Percentiles rank a stretch among this genome's conserved stretches.
Evolutionary conservation across 305 asterid genomes (phyloP).

Genomic region (Solanum chacoense): DNA sequence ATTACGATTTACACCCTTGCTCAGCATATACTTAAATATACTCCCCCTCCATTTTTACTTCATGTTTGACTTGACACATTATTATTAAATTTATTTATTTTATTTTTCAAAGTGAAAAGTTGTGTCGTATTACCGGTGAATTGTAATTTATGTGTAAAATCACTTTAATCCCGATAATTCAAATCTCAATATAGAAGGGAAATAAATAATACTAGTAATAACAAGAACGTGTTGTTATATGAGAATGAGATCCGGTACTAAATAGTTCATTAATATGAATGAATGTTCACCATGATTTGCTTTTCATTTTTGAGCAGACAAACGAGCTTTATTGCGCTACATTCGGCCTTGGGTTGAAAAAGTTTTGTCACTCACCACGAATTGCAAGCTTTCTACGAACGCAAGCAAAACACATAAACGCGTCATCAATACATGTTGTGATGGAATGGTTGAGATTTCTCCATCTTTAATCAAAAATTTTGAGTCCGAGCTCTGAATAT

Average conservation of each 20-base stretch:
- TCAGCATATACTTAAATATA: not conserved
- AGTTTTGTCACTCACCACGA: not conserved
- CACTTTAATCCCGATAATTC: not conserved
- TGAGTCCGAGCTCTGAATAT: not conserved
- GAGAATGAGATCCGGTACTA: not conserved
- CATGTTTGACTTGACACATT: not conserved
- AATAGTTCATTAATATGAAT: not conserved
- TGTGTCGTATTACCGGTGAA: not conserved
- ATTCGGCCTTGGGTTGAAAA: not conserved
- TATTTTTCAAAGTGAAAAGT: not conserved
- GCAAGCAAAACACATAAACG: not conserved
- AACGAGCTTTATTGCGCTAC: not conserved
- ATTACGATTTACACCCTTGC: not conserved
- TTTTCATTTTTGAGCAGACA: not conserved
- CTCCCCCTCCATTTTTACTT: not conserved
- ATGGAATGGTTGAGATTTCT: not conserved
- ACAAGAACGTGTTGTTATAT: not conserved
- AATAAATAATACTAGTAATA: not conserved
- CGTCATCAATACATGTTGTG: not conserved
- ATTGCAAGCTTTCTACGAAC: not conserved
- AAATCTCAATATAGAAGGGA: not conserved
- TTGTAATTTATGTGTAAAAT: too few relatives aligned
- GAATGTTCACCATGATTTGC: not conserved
- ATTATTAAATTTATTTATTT: not conserved
- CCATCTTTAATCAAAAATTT: rapidly evolving